Conservation (phyloP, 2,329 filamentous ascomycete species). For the Venturia carpophila region DNA sequence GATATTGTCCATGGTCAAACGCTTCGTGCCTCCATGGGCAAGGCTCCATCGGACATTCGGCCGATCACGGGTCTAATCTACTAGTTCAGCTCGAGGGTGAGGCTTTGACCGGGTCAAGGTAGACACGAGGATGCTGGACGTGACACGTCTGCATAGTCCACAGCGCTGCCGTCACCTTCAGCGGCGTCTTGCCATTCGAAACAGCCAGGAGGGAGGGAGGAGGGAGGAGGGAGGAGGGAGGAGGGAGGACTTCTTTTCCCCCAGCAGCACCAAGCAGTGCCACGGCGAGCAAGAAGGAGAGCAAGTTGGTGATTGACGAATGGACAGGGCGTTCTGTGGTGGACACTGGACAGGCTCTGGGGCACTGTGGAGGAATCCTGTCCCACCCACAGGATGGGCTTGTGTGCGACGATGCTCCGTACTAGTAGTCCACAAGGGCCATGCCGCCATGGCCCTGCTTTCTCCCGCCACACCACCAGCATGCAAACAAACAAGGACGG, state of each 20-base stretch:
- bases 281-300: not conserved
- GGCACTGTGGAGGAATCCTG: not conserved
- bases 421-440: no score
- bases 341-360: not conserved
- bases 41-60: no score
- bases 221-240: not conserved
- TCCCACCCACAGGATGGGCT: not conserved
- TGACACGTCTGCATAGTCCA: not conserved
- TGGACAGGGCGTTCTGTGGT: not conserved
- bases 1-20: no score
- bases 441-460: no score
- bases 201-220: not conserved
- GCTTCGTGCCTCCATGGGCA: no score
- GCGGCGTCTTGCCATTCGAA: not conserved
- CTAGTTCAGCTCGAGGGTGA: no score
- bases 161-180: not conserved
- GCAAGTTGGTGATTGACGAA: not conserved
- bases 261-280: not conserved
- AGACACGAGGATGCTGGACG: not conserved
- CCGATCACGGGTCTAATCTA: no score
- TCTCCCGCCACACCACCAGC: not conserved
- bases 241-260: no score
- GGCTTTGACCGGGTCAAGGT: not conserved
- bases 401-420: constrained; percentile 3
- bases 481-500: not conserved